phyloP scores from a whole-genome alignment of 192 early-diverging fungal species.

The Radiomyces spectabilis region DNA sequence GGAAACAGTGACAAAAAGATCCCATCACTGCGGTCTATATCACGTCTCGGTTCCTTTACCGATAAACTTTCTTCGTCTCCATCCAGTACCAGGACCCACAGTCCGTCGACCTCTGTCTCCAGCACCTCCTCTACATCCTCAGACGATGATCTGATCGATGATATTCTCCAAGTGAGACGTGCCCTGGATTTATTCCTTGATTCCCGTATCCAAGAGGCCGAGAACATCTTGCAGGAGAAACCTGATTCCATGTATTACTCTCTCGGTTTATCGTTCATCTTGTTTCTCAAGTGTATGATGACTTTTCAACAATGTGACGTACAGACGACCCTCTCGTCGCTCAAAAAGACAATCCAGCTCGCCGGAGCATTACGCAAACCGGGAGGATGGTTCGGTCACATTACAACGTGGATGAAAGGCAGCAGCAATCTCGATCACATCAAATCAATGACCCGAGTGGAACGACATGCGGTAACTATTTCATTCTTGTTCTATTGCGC shows the following conservation, averaged over 20 bases:
- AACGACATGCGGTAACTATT: constrained; percentile 50
- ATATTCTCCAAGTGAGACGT: constrained; percentile 35
- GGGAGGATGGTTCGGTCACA: constrained; percentile 39
- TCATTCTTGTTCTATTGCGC: not conserved
- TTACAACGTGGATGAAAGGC: constrained; percentile 33
- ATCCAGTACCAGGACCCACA: not conserved
- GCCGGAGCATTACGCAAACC: constrained; percentile 47
- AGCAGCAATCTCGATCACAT: constrained; percentile 37
- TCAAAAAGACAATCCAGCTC: constrained; percentile 57
- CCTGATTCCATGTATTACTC: constrained; percentile 64
- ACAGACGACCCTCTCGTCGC: constrained; percentile 45
- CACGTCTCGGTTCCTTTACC: not conserved
- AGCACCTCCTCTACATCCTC: not conserved
- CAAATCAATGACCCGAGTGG: constrained; percentile 44
- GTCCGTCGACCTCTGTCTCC: not conserved
- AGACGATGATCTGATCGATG: not conserved
- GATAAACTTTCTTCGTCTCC: not conserved
- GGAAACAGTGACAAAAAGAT: too few species aligned
- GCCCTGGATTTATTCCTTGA: constrained; percentile 72
- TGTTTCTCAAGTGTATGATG: constrained; percentile 64
- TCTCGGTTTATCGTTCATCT: constrained; percentile 62
- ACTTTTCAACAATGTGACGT: constrained; percentile 75
- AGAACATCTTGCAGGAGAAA: constrained; percentile 40
- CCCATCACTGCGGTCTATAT: not conserved
- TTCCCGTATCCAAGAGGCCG: constrained; percentile 65